Percentiles rank a stretch among this genome's conserved stretches.
Evolutionary conservation across 2,329 filamentous ascomycete species (phyloP).

Genomic region (Fusarium succisae): DNA sequence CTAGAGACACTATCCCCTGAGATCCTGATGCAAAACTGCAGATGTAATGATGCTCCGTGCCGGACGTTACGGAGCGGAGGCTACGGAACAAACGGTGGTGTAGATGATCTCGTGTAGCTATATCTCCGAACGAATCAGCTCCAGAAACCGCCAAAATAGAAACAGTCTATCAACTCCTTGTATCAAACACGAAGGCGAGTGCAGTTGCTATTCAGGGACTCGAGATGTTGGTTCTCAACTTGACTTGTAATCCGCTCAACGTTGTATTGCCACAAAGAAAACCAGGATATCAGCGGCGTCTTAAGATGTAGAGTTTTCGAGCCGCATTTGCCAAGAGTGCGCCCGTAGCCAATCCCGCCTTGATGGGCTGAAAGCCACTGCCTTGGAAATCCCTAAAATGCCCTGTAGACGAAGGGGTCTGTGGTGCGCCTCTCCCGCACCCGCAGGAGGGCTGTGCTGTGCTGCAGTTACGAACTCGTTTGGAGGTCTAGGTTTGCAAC

Average conservation of each 20-base stretch:
- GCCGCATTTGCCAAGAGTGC: constrained; percentile 31
- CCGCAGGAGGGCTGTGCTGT: not conserved
- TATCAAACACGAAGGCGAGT: not conserved
- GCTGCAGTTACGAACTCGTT: not conserved
- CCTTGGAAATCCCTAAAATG: constrained; percentile 9
- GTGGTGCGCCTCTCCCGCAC: constrained; percentile 29
- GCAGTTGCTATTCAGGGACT: not conserved
- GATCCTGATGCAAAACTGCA: constrained; percentile 28
- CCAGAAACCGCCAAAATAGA: constrained; percentile 17
- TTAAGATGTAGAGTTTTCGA: constrained; percentile 27
- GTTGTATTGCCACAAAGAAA: constrained; percentile 36
- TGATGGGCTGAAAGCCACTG: constrained; percentile 15
- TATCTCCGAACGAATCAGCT: constrained; percentile 15
- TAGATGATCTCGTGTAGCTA: not conserved
- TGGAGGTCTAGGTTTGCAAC: not conserved
- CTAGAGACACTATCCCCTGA: constrained; percentile 20
- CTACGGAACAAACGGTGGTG: constrained; percentile 9
- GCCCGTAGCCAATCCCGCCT: constrained; percentile 28
- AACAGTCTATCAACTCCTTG: not conserved
- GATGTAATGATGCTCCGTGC: constrained; percentile 26
- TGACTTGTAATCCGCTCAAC: constrained; percentile 3
- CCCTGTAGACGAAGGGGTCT: not conserved
- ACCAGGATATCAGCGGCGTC: constrained; percentile 4
- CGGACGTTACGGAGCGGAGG: constrained; percentile 10
- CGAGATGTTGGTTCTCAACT: not conserved